Conservation (phyloP, 352 stramenopile species). For the Phytophthora boehmeriae region DNA sequence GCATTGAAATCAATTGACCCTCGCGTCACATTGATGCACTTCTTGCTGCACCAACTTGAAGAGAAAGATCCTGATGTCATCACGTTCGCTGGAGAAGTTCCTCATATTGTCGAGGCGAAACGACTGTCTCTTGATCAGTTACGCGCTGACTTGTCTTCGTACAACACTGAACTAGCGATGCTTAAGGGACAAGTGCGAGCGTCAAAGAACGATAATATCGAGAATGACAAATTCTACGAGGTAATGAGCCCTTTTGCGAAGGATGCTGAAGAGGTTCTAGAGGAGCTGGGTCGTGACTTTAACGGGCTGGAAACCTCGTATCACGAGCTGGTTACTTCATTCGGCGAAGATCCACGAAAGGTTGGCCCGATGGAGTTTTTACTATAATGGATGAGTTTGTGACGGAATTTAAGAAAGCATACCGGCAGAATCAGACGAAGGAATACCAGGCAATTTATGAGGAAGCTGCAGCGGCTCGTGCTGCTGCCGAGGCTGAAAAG, state of each 20-base stretch:
- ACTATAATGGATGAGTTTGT: conserved; percentile 84
- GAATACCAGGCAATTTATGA: conserved; percentile 85
- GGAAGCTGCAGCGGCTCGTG: conserved; percentile 50
- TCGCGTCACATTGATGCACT: conserved; percentile 85
- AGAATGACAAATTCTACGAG: conserved; percentile 81
- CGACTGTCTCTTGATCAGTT: conserved; percentile 83
- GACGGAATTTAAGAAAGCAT: conserved; percentile 88
- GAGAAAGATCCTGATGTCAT: conserved; percentile 80
- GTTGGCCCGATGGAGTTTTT: conserved; percentile 87
- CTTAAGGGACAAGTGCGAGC: conserved; percentile 82
- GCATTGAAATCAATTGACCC: conserved; percentile 85
- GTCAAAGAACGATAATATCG: conserved; percentile 77
- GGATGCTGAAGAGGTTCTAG: conserved; percentile 80
- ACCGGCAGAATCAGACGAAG: conserved; percentile 88
- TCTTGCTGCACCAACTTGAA: conserved; percentile 77
- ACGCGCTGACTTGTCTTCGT: conserved; percentile 76
- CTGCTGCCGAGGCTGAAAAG: conserved; percentile 54
- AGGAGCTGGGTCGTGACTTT: conserved; percentile 83
- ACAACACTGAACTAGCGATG: conserved; percentile 87
- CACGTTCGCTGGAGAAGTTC: conserved; percentile 77
- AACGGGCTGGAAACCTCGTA: conserved; percentile 73
- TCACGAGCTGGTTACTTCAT: conserved; percentile 80
- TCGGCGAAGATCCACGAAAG: conserved; percentile 84
- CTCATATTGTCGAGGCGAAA: conserved; percentile 80
- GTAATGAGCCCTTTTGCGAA: conserved; percentile 82